Conservation (phyloP, 2,329 filamentous ascomycete species). For the Monosporascus sp. region DNA sequence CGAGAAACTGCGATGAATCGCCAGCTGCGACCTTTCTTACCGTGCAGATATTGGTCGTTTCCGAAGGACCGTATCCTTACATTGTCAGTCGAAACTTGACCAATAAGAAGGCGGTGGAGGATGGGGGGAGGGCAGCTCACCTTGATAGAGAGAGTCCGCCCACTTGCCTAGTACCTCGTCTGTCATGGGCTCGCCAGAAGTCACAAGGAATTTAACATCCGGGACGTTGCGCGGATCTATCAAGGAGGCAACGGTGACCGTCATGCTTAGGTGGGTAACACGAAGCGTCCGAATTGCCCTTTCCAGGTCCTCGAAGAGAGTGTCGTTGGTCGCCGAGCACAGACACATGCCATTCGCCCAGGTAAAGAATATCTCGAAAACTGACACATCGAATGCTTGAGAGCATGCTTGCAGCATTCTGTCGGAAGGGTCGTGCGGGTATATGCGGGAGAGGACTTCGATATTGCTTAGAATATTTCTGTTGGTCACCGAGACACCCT, state of each 20-base stretch:
- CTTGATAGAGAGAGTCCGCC: conserved; percentile 68
- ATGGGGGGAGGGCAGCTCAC: conserved; percentile 20
- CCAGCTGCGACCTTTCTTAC: conserved; percentile 55
- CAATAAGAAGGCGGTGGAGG: not conserved
- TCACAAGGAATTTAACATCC: conserved; percentile 68
- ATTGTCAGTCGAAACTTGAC: conserved; percentile 1
- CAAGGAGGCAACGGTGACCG: conserved; percentile 78
- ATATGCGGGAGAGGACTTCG: conserved; percentile 58
- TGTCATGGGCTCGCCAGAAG: conserved; percentile 75
- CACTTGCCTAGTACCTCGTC: conserved; percentile 65
- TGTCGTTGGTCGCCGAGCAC: conserved; percentile 69
- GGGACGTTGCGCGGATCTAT: conserved; percentile 65
- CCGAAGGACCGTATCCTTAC: conserved; percentile 70
- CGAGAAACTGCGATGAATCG: conserved; percentile 71
- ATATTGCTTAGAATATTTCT: conserved; percentile 73
- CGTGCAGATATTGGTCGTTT: conserved; percentile 84
- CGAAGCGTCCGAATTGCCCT: conserved; percentile 54
- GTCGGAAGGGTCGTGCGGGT: conserved; percentile 49
- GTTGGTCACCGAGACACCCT: conserved; percentile 75
- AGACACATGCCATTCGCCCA: conserved; percentile 76
- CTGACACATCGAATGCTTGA: conserved; percentile 80
- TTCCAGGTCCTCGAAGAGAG: conserved; percentile 69
- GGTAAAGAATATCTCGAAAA: conserved; percentile 85
- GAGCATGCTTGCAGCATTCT: conserved; percentile 79
- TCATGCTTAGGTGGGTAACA: conserved; percentile 79